phyloP scores from a whole-genome alignment of 352 stramenopile genomes.

The Phytopythium cucurbitacearum region DNA sequence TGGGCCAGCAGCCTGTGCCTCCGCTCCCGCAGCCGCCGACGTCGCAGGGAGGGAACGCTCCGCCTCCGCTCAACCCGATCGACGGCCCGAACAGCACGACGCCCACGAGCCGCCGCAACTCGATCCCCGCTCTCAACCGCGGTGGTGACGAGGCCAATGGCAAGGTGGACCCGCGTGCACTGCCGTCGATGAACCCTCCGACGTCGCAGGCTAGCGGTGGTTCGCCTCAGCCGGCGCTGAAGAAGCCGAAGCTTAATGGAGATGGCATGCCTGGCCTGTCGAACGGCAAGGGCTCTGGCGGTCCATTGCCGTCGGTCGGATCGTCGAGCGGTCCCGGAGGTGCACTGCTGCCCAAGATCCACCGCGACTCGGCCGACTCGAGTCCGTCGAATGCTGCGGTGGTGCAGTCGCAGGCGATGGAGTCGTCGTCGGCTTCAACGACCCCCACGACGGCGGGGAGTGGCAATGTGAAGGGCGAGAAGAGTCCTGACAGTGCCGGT shows the following conservation, averaged over 20 bases:
- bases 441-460: conserved; percentile 8
- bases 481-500: conserved; percentile 3
- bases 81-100: conserved; percentile 45
- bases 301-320: conserved; percentile 41
- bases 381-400: conserved; percentile 37
- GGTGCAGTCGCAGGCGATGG: conserved; percentile 11
- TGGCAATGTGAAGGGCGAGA: conserved; percentile 23
- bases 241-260: conserved; percentile 74
- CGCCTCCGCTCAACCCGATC: conserved; percentile 54
- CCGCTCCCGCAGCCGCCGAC: conserved; percentile 33
- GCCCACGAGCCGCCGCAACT: conserved; percentile 39
- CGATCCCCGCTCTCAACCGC: conserved; percentile 68
- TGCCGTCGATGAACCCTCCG: conserved; percentile 19
- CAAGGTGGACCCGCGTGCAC: conserved; percentile 33
- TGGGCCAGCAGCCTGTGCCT: conserved; percentile 45
- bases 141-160: conserved; percentile 48
- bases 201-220: conserved; percentile 24
- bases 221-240: conserved; percentile 37
- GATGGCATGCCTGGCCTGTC: conserved; percentile 56
- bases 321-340: conserved; percentile 15
- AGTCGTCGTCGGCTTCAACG: conserved; percentile 27
- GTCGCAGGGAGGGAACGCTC: conserved; percentile 12
- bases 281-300: conserved; percentile 46
- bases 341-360: conserved; percentile 55
- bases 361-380: conserved; percentile 56